These are phyloP conservation scores for Basipetospora chlamydospora DNA, from an alignment of 2,329 filamentous ascomycete species.

Conservation along the genomic window DNA sequence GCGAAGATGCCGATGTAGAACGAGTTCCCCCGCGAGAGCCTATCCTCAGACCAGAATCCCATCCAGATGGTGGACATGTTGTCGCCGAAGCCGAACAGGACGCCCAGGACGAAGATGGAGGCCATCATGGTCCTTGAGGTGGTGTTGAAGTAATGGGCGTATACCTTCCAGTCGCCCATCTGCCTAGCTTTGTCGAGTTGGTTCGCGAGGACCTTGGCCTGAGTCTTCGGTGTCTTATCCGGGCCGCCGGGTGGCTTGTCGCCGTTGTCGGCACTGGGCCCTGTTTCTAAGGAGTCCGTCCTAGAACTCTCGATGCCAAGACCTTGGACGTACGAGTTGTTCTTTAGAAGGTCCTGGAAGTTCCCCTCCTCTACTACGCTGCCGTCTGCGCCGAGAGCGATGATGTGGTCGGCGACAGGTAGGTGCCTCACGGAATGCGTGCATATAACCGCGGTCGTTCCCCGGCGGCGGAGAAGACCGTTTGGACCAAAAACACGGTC, in stretches of 20 bases:
- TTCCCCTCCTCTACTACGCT: slow-evolving; percentile 25
- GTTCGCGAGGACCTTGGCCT: slow-evolving; percentile 1
- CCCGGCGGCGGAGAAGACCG: slow-evolving; percentile 23
- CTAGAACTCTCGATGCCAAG: slow-evolving; percentile 17
- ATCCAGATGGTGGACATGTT: slow-evolving; percentile 24
- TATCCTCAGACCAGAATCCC: slow-evolving; percentile 23
- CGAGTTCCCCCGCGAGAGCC: slow-evolving; percentile 9
- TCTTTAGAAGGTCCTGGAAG: slow-evolving; percentile 14
- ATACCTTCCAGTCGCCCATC: slow-evolving; percentile 18
- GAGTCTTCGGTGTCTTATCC: no score
- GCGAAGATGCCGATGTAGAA: slow-evolving; percentile 19
- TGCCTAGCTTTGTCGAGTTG: slow-evolving; percentile 14
- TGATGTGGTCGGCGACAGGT: slow-evolving; percentile 27
- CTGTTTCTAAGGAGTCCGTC: not conserved
- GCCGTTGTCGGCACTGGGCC: no score
- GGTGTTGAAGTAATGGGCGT: slow-evolving; percentile 19
- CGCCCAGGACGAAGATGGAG: slow-evolving; percentile 10
- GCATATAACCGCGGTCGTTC: slow-evolving; percentile 26
- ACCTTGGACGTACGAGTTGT: slow-evolving; percentile 23
- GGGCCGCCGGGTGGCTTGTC: no score
- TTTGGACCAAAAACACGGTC: slow-evolving; percentile 23
- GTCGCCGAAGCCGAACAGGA: slow-evolving; percentile 13
- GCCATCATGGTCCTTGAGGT: slow-evolving; percentile 11
- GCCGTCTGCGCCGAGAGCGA: slow-evolving; percentile 27
- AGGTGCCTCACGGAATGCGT: slow-evolving; percentile 17